phyloP scores from a whole-genome alignment of 228 moss, liverwort and hornwort genomes.

The Sphagnum fallax region DNA sequence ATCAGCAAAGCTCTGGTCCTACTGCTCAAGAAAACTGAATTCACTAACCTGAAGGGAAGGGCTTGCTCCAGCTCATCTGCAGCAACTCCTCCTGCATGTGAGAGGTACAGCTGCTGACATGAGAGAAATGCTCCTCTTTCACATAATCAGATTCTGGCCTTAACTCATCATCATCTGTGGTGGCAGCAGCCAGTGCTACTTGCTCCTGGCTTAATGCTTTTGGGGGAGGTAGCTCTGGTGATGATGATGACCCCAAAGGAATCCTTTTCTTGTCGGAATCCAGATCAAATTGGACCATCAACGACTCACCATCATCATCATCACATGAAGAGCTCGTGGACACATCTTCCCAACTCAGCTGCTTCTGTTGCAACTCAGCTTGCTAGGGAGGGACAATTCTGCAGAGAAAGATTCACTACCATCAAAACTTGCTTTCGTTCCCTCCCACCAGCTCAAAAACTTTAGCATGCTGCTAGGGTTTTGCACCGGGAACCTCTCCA shows the following conservation, averaged over 20 bases:
- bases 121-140: no score
- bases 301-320: neutral
- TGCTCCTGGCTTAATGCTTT: no score
- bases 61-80: neutral
- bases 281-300: neutral
- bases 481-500: constrained; percentile 24
- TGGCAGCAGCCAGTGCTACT: no score
- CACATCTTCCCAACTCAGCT: no score
- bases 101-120: no score
- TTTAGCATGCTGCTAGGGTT: constrained; percentile 14
- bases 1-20: no score
- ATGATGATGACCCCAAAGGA: no score
- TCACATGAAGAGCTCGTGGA: neutral
- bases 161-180: no score
- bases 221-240: no score
- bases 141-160: no score
- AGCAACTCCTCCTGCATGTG: neutral
- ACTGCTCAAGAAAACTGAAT: no score
- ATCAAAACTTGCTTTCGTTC: constrained; percentile 24
- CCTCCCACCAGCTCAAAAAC: constrained; percentile 30
- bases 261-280: neutral
- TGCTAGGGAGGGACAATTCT: constrained; percentile 27
- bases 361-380: neutral
- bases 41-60: no score
- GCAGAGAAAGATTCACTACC: constrained; percentile 6